Percentiles rank a stretch among this genome's conserved stretches.
Conservation (phyloP, 495 filamentous ascomycete genomes). For the Penicillium roqueforti region DNA sequence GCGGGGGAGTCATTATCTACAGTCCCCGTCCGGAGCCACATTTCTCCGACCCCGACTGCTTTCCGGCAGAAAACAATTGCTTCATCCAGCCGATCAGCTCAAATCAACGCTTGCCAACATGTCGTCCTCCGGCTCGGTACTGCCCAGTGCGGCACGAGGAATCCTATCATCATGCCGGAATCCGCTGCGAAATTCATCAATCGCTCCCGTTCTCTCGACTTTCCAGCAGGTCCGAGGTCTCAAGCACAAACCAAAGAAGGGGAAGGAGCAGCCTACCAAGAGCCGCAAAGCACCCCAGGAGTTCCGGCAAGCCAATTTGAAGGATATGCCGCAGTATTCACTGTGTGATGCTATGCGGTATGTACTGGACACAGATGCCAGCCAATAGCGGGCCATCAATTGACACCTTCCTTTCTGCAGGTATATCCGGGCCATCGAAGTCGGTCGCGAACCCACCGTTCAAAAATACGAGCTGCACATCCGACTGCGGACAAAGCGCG, state of each 20-base stretch:
- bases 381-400: background rate
- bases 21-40: slow-evolving; percentile 24
- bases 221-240: slow-evolving; percentile 40
- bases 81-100: slow-evolving; percentile 13
- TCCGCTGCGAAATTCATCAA: slow-evolving; percentile 28
- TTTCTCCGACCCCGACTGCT: slow-evolving; percentile 36
- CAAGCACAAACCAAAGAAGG: slow-evolving; percentile 35
- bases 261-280: slow-evolving; percentile 52
- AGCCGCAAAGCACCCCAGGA: slow-evolving; percentile 60
- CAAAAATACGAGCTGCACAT: slow-evolving; percentile 86
- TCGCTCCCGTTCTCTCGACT: slow-evolving; percentile 32
- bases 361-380: slow-evolving; percentile 14
- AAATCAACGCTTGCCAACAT: slow-evolving; percentile 25
- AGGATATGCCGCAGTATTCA: slow-evolving; percentile 62
- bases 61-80: slow-evolving; percentile 40
- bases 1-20: slow-evolving; percentile 25
- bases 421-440: slow-evolving; percentile 87
- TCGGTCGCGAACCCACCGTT: slow-evolving; percentile 65
- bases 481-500: slow-evolving; percentile 71
- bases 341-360: slow-evolving; percentile 94
- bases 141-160: slow-evolving; percentile 40
- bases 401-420: slow-evolving; percentile 41
- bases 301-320: slow-evolving; percentile 59
- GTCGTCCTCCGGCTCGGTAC: slow-evolving; percentile 36
- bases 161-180: slow-evolving; percentile 36